Conservation (phyloP, 768 basidiomycete genomes). For the Boletales sp. region DNA sequence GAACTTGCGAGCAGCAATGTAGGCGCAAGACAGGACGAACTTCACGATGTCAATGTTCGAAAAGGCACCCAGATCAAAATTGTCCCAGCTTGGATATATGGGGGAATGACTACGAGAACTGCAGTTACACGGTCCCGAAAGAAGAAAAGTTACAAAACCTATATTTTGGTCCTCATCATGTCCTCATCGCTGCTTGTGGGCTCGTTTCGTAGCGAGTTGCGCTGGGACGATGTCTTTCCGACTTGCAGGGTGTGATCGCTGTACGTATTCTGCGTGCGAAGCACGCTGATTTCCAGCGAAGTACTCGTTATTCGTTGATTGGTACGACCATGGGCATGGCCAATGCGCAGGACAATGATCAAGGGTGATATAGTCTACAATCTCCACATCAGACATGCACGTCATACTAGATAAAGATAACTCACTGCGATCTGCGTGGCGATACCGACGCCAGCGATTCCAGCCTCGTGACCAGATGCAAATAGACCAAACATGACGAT, state of each 20-base stretch:
- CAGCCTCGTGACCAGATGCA: conserved; percentile 7
- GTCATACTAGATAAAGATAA: background rate
- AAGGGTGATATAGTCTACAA: conserved; percentile 17
- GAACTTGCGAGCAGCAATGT: no score
- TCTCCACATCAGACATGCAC: background rate
- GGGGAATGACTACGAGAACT: no score
- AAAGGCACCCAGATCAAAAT: no score
- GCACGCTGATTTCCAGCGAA: conserved; percentile 2
- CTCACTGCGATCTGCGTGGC: conserved; percentile 19
- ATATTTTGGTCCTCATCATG: no score
- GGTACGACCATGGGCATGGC: conserved; percentile 1
- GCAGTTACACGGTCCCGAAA: no score
- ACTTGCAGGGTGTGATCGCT: background rate
- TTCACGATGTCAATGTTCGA: no score
- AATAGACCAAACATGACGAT: conserved; percentile 17
- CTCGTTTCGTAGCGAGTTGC: no score
- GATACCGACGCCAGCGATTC: conserved; percentile 12
- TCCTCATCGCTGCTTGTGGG: no score
- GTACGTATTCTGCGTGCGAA: background rate
- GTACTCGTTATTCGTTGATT: background rate
- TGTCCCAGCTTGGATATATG: no score
- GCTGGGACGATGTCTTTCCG: no score
- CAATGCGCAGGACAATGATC: conserved; percentile 15
- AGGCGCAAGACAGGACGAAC: no score
- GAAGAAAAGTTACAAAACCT: no score